A percentile compares a stretch with the other conserved stretches of the same genome.
These are phyloP conservation scores for Aspergillus floridensis DNA, from an alignment of 2,329 filamentous ascomycete species.

Conservation along the genomic window DNA sequence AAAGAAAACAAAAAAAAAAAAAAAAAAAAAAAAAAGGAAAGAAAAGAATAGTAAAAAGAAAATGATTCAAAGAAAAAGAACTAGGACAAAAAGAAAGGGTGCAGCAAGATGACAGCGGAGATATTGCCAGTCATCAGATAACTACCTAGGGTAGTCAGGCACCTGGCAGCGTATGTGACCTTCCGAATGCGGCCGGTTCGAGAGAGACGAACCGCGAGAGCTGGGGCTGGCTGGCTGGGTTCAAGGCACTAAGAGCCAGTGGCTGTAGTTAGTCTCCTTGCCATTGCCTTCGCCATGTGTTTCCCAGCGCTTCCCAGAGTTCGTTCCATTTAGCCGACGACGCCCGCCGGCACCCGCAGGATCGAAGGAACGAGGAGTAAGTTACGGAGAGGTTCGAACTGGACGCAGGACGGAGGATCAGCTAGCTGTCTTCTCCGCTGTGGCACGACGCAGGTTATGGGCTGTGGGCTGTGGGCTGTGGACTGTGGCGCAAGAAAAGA, in stretches of 20 bases:
- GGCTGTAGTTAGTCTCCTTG: too few relatives aligned
- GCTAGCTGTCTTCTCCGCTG: background rate
- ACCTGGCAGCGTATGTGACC: conserved; percentile 10
- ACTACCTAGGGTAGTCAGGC: background rate
- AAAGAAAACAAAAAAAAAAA: background rate
- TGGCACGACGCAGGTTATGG: background rate
- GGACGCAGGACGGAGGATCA: too few relatives aligned
- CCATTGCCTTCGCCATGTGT: background rate
- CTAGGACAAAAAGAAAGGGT: background rate
- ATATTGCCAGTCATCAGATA: too few relatives aligned
- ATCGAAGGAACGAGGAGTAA: background rate
- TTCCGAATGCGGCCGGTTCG: conserved; percentile 4
- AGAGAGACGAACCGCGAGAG: background rate
- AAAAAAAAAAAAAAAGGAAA: background rate
- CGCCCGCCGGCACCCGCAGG: background rate
- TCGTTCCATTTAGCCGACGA: background rate
- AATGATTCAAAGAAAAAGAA: background rate
- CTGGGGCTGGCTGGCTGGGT: too few relatives aligned
- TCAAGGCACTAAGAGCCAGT: too few relatives aligned
- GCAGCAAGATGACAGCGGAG: background rate
- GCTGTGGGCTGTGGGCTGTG: background rate
- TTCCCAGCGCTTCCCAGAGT: background rate
- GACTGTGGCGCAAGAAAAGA: background rate
- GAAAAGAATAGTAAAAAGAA: background rate
- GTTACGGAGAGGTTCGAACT: too few relatives aligned